phyloP scores from a whole-genome alignment of 73 alveolate genomes.

The Paramecium tetraurelia region DNA sequence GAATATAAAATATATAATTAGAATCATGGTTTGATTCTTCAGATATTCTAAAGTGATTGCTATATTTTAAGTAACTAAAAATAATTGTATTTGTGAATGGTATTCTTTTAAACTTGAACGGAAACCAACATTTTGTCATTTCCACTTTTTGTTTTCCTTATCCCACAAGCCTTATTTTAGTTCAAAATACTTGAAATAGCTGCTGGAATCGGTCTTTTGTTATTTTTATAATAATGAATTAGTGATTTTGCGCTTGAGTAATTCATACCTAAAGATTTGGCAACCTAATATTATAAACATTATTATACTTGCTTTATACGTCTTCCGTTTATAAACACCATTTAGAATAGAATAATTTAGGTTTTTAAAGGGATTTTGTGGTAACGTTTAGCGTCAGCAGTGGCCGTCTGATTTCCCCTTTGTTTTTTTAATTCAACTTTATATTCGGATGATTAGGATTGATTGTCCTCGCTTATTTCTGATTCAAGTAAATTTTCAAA shows the following conservation, averaged over 20 bases:
- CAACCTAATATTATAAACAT: conserved; percentile 10
- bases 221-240: conserved; percentile 25
- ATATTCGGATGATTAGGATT: neutral
- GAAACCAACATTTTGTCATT: neutral
- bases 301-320: neutral
- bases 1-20: no score
- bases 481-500: neutral
- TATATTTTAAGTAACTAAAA: neutral
- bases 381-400: conserved; percentile 16
- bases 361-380: conserved; percentile 14
- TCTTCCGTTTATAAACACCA: neutral
- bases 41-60: neutral
- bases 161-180: neutral
- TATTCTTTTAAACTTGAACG: neutral
- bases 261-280: neutral
- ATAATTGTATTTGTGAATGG: neutral
- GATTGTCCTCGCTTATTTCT: neutral
- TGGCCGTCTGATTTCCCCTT: neutral
- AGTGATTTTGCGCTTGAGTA: conserved; percentile 42
- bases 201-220: conserved; percentile 2
- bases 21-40: neutral
- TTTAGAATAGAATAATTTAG: neutral
- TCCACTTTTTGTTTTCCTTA: neutral
- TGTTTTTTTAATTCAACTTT: neutral
- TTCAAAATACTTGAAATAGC: neutral